These are phyloP conservation scores for Cenchrus purpureus DNA, from an alignment of 176 grass and related monocot species.

Conservation along the genomic window DNA sequence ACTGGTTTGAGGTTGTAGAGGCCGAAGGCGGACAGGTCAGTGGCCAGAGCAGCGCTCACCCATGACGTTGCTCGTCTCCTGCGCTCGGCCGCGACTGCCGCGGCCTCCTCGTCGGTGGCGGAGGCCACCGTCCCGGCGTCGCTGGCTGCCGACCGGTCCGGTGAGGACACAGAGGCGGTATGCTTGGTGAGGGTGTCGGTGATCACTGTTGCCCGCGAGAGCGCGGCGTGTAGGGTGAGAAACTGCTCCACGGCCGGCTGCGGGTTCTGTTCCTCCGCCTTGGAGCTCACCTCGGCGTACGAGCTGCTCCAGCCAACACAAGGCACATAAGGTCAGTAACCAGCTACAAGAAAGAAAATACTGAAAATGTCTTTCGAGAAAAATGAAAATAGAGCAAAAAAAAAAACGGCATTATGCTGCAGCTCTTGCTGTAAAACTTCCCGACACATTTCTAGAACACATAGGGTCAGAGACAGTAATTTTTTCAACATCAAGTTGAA, in stretches of 20 bases:
- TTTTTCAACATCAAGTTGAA: constrained; percentile 3
- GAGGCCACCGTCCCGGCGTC: constrained; percentile 27
- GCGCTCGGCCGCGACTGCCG: constrained; percentile 52
- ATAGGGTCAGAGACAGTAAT: not conserved
- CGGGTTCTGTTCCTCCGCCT: constrained; percentile 76
- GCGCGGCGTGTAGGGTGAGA: constrained; percentile 64
- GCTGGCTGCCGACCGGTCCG: constrained; percentile 36
- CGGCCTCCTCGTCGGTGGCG: constrained; percentile 48
- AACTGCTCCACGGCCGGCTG: constrained; percentile 82
- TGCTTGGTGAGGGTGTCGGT: constrained; percentile 58
- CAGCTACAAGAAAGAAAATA: not conserved
- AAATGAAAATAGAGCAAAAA: not conserved
- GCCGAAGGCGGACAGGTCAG: constrained; percentile 73
- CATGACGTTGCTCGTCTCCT: constrained; percentile 60
- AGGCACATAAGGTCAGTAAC: constrained; percentile 18
- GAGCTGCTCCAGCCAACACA: constrained; percentile 59
- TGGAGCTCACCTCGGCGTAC: constrained; percentile 77
- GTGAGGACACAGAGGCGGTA: not conserved
- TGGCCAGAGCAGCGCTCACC: constrained; percentile 76
- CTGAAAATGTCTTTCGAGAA: not conserved
- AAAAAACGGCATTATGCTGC: not conserved
- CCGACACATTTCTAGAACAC: not conserved
- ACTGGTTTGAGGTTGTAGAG: constrained; percentile 62
- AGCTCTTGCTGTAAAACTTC: constrained; percentile 11
- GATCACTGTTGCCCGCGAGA: constrained; percentile 62